Conservation (phyloP, 768 basidiomycete genomes). For the Phanerochaete carnosa region DNA sequence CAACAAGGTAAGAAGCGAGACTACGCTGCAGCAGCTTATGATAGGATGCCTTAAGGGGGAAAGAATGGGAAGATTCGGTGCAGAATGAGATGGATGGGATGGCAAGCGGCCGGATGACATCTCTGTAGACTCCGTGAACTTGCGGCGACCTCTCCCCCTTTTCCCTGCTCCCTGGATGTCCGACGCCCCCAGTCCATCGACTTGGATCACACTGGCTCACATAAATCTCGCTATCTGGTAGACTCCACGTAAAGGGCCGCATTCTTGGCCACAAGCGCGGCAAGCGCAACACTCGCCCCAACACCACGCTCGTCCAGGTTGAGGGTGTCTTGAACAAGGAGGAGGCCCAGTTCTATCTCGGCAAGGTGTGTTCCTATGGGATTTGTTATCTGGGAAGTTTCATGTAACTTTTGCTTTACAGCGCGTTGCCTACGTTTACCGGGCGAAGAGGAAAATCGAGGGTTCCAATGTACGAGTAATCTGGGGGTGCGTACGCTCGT, state of each 20-base stretch:
- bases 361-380: slow-evolving; percentile 67
- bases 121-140: not conserved
- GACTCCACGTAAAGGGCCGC: slow-evolving; percentile 95
- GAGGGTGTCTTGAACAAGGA: slow-evolving; percentile 93
- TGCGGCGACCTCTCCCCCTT: not conserved
- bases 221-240: slow-evolving; percentile 30
- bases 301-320: slow-evolving; percentile 95
- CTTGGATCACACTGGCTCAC: slow-evolving; percentile 12
- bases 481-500: slow-evolving; percentile 76
- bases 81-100: slow-evolving; percentile 45
- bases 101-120: slow-evolving; percentile 10
- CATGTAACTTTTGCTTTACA: slow-evolving; percentile 27
- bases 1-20: slow-evolving; percentile 63
- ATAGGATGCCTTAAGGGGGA: slow-evolving; percentile 19
- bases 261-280: slow-evolving; percentile 98
- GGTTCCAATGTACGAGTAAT: slow-evolving; percentile 97
- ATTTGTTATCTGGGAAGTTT: too few relatives aligned
- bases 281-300: slow-evolving; percentile 94
- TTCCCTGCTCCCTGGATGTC: slow-evolving; percentile 1
- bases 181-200: not conserved
- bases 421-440: slow-evolving; percentile 98
- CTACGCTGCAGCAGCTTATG: not conserved
- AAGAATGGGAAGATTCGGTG: slow-evolving; percentile 9
- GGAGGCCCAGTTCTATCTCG: slow-evolving; percentile 97
- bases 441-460: slow-evolving; percentile 89